These are phyloP conservation scores for Gracilaria gracilis DNA, from an alignment of 23 red algal genomes.

Conservation along the genomic window DNA sequence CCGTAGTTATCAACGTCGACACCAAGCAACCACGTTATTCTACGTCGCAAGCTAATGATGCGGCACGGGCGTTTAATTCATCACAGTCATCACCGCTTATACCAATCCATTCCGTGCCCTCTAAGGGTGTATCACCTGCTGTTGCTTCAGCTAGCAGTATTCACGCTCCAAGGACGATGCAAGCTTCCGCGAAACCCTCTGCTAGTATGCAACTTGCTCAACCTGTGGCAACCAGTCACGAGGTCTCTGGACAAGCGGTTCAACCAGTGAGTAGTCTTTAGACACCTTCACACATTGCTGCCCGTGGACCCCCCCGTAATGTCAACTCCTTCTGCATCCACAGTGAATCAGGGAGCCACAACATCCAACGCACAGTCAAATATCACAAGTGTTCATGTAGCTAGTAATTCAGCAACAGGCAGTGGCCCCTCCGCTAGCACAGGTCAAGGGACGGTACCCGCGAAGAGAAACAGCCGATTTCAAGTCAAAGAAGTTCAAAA, in stretches of 20 bases:
- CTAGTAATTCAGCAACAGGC: too few species aligned
- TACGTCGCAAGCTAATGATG: too few species aligned
- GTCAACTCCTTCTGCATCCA: conserved; percentile 7
- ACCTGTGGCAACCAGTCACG: conserved; percentile 2
- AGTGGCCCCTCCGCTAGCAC: background rate
- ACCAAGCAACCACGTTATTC: too few species aligned
- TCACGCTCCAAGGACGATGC: background rate
- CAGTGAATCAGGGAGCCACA: too few species aligned
- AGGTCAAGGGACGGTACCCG: background rate
- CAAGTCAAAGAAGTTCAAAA: conserved; percentile 65
- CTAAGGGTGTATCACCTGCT: too few species aligned
- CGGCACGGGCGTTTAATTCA: too few species aligned
- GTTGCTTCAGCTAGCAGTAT: too few species aligned
- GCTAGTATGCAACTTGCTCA: background rate
- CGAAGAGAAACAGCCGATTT: conserved; percentile 61
- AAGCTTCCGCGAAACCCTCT: background rate
- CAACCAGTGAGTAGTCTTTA: too few species aligned
- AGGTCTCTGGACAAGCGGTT: background rate
- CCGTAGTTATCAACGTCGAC: too few species aligned
- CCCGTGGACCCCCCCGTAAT: conserved; percentile 1
- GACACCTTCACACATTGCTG: background rate
- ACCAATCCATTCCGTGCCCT: too few species aligned
- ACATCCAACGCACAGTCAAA: too few species aligned
- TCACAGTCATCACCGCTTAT: too few species aligned
- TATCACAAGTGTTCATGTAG: background rate